A percentile compares a stretch with the other conserved stretches of the same genome.
Conservation (phyloP, 805 yeast species). For the Pichia cabralensis region DNA sequence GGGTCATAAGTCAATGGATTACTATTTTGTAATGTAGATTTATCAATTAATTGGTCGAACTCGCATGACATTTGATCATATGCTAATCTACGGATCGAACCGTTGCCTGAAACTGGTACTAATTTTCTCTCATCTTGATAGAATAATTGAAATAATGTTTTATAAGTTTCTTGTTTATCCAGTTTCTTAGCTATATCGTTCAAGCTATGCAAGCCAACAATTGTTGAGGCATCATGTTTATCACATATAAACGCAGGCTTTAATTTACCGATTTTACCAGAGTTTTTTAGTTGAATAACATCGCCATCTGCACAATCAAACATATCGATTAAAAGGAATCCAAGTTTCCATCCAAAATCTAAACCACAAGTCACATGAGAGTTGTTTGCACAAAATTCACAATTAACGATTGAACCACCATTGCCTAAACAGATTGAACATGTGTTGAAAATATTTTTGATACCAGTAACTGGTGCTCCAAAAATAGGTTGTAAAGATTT, state of each 20-base stretch:
- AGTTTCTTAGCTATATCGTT: too few relatives aligned
- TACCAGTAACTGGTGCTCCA: constrained; percentile 27
- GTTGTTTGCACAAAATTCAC: constrained; percentile 34
- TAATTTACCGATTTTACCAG: constrained; percentile 28
- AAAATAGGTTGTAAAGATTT: constrained; percentile 36
- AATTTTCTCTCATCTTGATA: constrained; percentile 25
- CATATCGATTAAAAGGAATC: constrained; percentile 35
- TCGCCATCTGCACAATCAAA: constrained; percentile 9
- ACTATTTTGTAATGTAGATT: not conserved
- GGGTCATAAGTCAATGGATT: not conserved
- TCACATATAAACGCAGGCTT: constrained; percentile 36
- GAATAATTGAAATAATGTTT: constrained; percentile 33
- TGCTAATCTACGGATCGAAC: constrained; percentile 4
- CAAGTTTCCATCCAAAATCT: constrained; percentile 37
- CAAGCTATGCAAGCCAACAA: too few relatives aligned
- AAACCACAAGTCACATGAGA: constrained; percentile 54
- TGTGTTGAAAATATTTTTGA: constrained; percentile 20
- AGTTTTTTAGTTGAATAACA: constrained; percentile 16
- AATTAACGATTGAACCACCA: constrained; percentile 42
- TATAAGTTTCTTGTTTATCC: too few relatives aligned
- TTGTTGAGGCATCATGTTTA: constrained; percentile 27
- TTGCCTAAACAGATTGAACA: constrained; percentile 38
- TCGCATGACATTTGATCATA: constrained; percentile 5
- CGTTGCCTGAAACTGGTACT: constrained; percentile 5
- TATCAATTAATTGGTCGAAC: constrained; percentile 1